Conservation (phyloP, 495 filamentous ascomycete genomes). For the Xylaria palmicola region DNA sequence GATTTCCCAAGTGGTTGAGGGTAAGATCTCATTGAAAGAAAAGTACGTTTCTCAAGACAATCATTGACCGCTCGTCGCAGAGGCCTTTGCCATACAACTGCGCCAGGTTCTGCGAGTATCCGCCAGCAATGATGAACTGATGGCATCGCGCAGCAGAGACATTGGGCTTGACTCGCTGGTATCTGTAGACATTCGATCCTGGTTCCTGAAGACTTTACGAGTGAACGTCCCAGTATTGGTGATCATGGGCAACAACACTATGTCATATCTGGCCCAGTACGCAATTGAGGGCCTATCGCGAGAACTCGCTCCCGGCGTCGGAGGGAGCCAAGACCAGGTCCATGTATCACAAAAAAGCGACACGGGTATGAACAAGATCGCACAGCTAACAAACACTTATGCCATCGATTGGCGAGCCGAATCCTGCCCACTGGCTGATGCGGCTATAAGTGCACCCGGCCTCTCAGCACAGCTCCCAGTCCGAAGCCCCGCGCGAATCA, state of each 20-base stretch:
- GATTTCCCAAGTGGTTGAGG: slow-evolving; percentile 8
- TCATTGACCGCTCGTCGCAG: neutral
- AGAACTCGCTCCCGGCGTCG: neutral
- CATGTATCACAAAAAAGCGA: too few relatives aligned
- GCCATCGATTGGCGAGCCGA: neutral
- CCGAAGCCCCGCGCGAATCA: neutral
- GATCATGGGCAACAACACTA: slow-evolving; percentile 28
- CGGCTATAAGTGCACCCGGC: too few relatives aligned
- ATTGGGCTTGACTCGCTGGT: slow-evolving; percentile 38
- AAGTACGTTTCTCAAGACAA: too few relatives aligned
- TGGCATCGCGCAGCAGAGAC: slow-evolving; percentile 16
- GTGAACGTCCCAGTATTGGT: slow-evolving; percentile 38
- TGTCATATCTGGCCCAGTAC: slow-evolving; percentile 9
- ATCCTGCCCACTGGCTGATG: neutral
- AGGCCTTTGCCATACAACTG: slow-evolving; percentile 3
- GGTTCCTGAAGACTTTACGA: slow-evolving; percentile 35
- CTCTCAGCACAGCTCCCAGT: neutral
- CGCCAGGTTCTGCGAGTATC: slow-evolving; percentile 5
- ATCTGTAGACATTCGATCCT: slow-evolving; percentile 35
- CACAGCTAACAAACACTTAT: too few relatives aligned
- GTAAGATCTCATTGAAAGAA: too few relatives aligned
- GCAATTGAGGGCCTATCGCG: slow-evolving; percentile 11
- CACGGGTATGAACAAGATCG: too few relatives aligned
- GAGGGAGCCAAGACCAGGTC: too few relatives aligned
- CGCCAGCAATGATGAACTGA: slow-evolving; percentile 11